phyloP scores from a whole-genome alignment of 495 filamentous ascomycete species.

The Pyronema omphalodes region DNA sequence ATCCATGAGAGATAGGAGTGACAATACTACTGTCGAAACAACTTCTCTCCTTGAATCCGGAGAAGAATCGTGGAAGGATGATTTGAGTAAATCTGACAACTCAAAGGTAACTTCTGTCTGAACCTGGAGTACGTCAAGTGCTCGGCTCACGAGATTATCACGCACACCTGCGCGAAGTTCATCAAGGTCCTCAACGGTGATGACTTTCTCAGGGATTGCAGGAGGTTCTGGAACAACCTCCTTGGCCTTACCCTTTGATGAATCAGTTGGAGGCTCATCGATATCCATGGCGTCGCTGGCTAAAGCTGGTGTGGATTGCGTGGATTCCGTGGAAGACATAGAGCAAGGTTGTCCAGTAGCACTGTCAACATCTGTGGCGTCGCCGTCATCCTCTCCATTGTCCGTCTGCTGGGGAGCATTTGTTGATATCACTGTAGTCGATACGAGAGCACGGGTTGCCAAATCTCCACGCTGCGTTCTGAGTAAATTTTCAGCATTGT shows the following conservation, averaged over 20 bases:
- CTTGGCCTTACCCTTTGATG: slow-evolving; percentile 21
- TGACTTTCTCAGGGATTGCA: slow-evolving; percentile 22
- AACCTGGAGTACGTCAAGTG: slow-evolving; percentile 70
- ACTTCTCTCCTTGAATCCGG: slow-evolving; percentile 52
- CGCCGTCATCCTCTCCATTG: slow-evolving; percentile 17
- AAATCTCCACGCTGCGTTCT: slow-evolving; percentile 7
- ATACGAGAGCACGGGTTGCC: background rate
- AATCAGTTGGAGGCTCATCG: slow-evolving; percentile 24
- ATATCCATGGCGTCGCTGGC: background rate
- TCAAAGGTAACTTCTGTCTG: slow-evolving; percentile 85
- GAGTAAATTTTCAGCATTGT: slow-evolving; percentile 14
- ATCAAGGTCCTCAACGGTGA: slow-evolving; percentile 70
- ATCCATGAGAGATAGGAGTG: slow-evolving; percentile 68
- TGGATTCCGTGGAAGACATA: background rate
- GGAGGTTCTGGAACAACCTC: slow-evolving; percentile 12
- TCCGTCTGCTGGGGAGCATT: slow-evolving; percentile 10
- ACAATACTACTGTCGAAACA: slow-evolving; percentile 64
- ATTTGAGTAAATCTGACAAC: slow-evolving; percentile 65
- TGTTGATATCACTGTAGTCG: background rate
- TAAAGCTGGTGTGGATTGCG: background rate
- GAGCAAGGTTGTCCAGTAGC: background rate
- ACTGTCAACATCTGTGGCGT: slow-evolving; percentile 2
- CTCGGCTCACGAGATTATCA: slow-evolving; percentile 67
- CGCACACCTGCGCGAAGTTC: slow-evolving; percentile 53
- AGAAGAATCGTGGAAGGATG: slow-evolving; percentile 54